phyloP scores from a whole-genome alignment of 768 basidiomycete species.

The Amanita exitialis region DNA sequence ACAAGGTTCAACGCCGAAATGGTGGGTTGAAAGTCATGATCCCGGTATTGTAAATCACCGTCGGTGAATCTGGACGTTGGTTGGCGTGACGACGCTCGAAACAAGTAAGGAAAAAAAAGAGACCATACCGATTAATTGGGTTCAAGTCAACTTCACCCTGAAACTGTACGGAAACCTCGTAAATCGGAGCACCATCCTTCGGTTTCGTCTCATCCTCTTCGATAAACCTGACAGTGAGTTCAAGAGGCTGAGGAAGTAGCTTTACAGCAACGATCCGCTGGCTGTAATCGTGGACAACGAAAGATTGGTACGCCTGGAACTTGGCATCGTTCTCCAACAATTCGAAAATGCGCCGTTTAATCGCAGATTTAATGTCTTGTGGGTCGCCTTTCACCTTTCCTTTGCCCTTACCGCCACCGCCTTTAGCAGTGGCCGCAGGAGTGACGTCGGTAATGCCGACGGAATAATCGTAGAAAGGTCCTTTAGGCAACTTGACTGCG shows the following conservation, averaged over 20 bases:
- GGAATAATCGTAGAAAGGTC: conserved; percentile 44
- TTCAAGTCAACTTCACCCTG: not conserved
- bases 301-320: conserved; percentile 21
- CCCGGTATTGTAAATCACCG: conserved; percentile 32
- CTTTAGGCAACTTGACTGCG: conserved; percentile 35
- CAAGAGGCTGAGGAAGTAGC: conserved; percentile 34
- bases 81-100: not conserved
- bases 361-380: conserved; percentile 9
- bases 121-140: not conserved
- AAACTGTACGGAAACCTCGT: conserved; percentile 18
- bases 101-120: not conserved
- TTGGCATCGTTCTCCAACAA: conserved; percentile 35
- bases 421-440: conserved; percentile 19
- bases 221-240: conserved; percentile 29
- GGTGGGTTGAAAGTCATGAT: conserved; percentile 39
- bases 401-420: conserved; percentile 17
- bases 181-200: conserved; percentile 25
- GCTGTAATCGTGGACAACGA: conserved; percentile 44
- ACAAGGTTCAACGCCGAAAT: conserved; percentile 51
- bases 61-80: conserved; percentile 35
- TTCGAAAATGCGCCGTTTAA: conserved; percentile 47
- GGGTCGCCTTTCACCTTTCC: conserved; percentile 16
- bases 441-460: conserved; percentile 42
- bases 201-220: conserved; percentile 30
- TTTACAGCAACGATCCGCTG: conserved; percentile 35